These are phyloP conservation scores for Zymoseptoria crescenta DNA, from an alignment of 2,329 filamentous ascomycete species.

Conservation along the genomic window DNA sequence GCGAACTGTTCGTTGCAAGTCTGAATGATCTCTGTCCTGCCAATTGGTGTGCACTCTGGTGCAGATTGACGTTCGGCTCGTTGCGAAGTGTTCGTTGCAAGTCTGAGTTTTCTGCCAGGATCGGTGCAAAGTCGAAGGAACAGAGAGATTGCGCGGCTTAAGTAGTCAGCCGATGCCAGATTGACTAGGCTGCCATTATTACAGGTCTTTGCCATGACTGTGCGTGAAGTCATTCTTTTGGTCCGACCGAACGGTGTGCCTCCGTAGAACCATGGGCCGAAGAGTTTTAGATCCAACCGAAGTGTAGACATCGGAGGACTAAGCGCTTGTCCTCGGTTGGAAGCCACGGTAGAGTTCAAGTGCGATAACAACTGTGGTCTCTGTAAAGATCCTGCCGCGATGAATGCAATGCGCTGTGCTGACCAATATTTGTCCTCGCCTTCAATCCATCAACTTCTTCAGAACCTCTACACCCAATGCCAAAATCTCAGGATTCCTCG, in stretches of 20 bases:
- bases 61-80: not conserved
- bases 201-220: not conserved
- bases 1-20: not conserved
- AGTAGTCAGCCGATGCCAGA: not conserved
- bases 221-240: not conserved
- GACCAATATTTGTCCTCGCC: not conserved
- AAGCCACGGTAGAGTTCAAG: too few relatives aligned
- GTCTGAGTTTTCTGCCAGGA: not conserved
- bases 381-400: too few relatives aligned
- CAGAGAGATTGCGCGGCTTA: not conserved
- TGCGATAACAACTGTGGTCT: too few relatives aligned
- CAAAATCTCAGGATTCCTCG: constrained; percentile 60
- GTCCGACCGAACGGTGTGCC: not conserved
- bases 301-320: not conserved
- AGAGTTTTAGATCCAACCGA: not conserved
- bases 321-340: too few relatives aligned
- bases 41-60: not conserved
- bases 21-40: not conserved
- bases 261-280: not conserved
- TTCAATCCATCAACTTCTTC: not conserved
- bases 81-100: not conserved
- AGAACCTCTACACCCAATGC: not conserved
- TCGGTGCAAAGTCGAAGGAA: not conserved
- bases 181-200: not conserved
- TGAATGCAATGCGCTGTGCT: not conserved